phyloP scores from a whole-genome alignment of 495 filamentous ascomycete genomes.

The Pseudotulostoma volvatum region DNA sequence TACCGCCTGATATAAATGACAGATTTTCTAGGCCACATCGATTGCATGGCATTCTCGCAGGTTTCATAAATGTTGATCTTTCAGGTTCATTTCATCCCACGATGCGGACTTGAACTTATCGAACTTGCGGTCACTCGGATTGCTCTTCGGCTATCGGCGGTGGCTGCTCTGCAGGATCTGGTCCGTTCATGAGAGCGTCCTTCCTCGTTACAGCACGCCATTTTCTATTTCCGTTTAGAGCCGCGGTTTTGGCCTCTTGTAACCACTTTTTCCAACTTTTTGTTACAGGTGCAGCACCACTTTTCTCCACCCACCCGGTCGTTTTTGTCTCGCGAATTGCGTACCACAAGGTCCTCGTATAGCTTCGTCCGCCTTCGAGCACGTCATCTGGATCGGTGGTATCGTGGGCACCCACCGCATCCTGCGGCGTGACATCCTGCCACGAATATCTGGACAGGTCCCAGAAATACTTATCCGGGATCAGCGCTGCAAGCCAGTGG shows the following conservation, averaged over 20 bases:
- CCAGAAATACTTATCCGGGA: slow-evolving; percentile 32
- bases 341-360: slow-evolving; percentile 39
- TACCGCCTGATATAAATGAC: no score
- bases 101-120: no score
- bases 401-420: not conserved
- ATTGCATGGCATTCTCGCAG: no score
- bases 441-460: slow-evolving; percentile 29
- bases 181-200: not conserved
- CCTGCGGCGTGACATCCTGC: slow-evolving; percentile 9
- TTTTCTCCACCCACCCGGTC: slow-evolving; percentile 29
- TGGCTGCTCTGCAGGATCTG: no score
- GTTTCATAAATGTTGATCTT: no score
- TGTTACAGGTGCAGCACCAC: slow-evolving; percentile 31
- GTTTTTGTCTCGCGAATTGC: slow-evolving; percentile 35
- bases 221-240: slow-evolving; percentile 4
- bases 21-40: no score
- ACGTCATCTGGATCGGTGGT: slow-evolving; percentile 2
- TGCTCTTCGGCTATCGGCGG: no score
- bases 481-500: slow-evolving; percentile 38
- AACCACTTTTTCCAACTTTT: slow-evolving; percentile 35
- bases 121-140: no score
- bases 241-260: slow-evolving; percentile 22
- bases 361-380: no score
- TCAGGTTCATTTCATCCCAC: no score
- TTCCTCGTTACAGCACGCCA: slow-evolving; percentile 27